Evolutionary conservation across 345 rosid species (phyloP), one percentile per base, ranked within the genome.

Genomic region (Rhodamnia rubescens): DNA sequence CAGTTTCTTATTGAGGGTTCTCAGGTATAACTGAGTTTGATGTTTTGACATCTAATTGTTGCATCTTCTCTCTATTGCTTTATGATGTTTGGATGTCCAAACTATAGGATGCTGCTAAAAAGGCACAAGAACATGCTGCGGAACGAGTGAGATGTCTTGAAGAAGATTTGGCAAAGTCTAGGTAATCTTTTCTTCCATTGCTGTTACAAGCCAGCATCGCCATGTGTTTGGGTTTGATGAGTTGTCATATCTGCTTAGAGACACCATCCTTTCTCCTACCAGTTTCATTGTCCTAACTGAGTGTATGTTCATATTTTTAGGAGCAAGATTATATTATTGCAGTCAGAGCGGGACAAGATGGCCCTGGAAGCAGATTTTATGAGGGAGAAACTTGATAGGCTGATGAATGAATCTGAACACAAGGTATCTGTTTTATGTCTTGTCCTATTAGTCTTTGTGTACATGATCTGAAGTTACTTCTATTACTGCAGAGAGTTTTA

Each of bases 271-370:
- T 32, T 32, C 78, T 69, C 44, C 47, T 32, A 16, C 44, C 78
- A 32, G 24, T 69, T 69, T 32, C 24, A 4, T 69, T 69, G 47
- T 69, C 78, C 78, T 69, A 32, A 44, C 78, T 69, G 47, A 69
- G 78, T 32, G 78, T 47, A 32, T 32, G 47, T 32, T 69, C 24
- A 69, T 32, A 32, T 69, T 69, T 27, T 52, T 84, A 96, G 99
- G 96, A 92, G 90, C 89, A 96, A 94, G 87, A 87, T 93, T 84
- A 91, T 95, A 87, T 87, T 86, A n/a, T 53, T 95, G 82, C 90
- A 93, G 87, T 90, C 96, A 64, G 98, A 95, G 87, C 93, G 96
- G 83, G 98, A 95, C 87, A 97, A 92, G 92, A 86, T 94, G 88
- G 93, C 93, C 54, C 86, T 95, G 84, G 96, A 95, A 89, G 92